Evolutionary conservation across 148 eudicot genomes (phyloP), one percentile per base, ranked within the genome.

Genomic region (Amaranthus cruentus): DNA sequence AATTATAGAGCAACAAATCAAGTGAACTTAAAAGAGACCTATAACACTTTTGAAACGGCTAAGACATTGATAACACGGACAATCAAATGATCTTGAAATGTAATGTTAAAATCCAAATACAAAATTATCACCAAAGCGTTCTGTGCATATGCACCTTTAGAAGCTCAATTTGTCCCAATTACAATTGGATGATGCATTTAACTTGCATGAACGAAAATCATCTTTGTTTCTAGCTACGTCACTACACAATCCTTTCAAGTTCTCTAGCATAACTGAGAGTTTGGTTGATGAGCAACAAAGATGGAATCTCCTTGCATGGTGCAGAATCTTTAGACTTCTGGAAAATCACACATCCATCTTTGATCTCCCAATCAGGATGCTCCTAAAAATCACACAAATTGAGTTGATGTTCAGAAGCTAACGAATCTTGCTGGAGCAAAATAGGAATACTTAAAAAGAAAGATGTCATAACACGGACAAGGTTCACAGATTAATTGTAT

Each of bases 191-290:
- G 43, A 28, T 51, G 62, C 28, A 46, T 70, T 14, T 56, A n/a
- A 47, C 14, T 58, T 46, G 73, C 42, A 60, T 9, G 44, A 21
- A 47, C 12, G 69, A 50, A 46, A 38, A 59, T 48, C 48, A 55
- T n/a, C 18, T 55, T 9, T 42, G 15, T 47, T 6, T 55, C 7
- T 0, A 72, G 52, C 64, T 11, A 47, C 14, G 46, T 11, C 60
- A 50, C 88, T 83, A 94, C 66, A 94, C 97, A 76, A 94, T 94
- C 74, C 98, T 86, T 86, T 94, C 98, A 72, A 95, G 78, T 73
- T 91, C 97, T 82, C 96, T 86, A 0, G 97, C 98, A 51, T 95
- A 95, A 78, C 96, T 90, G 75, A 95, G 93, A 1, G 98, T 91
- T 82, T 95, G 98, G 70, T 88, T 90, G 79, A 95, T 95, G 72